Conservation (phyloP, 345 rosid species). For the Anacardium occidentale region DNA sequence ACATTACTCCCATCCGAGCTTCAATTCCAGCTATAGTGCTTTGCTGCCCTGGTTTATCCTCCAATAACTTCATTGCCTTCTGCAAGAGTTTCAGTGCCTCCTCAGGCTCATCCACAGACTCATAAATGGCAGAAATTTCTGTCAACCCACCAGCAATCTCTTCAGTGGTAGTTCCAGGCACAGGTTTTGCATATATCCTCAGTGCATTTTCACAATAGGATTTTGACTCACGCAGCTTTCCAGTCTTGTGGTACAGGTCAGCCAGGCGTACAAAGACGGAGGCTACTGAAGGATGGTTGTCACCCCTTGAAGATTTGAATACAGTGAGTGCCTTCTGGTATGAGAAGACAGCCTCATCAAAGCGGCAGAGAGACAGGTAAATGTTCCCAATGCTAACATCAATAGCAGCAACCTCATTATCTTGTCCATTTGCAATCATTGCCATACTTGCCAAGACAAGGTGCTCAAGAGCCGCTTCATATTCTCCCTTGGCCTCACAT, state of each 20-base stretch:
- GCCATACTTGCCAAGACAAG: constrained; percentile 99
- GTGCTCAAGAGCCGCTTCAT: constrained; percentile 90
- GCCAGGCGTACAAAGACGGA: constrained; percentile 93
- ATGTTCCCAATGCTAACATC: constrained; percentile 95
- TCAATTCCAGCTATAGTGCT: constrained; percentile 94
- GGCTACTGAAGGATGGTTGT: constrained; percentile 90
- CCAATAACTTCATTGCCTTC: constrained; percentile 89
- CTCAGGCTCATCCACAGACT: constrained; percentile 97
- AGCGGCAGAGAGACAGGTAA: constrained; percentile 85
- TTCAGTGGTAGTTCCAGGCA: constrained; percentile 92
- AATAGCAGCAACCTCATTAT: constrained; percentile 88
- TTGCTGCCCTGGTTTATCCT: constrained; percentile 98
- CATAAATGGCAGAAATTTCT: constrained; percentile 90
- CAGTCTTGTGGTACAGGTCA: constrained; percentile 92
- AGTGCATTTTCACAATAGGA: constrained; percentile 91
- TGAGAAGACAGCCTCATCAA: constrained; percentile 94
- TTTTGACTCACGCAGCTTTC: constrained; percentile 91
- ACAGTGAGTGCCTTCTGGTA: constrained; percentile 99
- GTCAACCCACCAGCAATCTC: constrained; percentile 90
- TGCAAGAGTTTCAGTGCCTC: constrained; percentile 94
- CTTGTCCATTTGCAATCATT: constrained; percentile 94
- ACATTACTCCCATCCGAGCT: constrained; percentile 98
- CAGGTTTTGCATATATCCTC: constrained; percentile 90
- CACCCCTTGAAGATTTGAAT: constrained; percentile 92
- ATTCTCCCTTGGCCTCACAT: constrained; percentile 94